Conservation (phyloP, 257 asterid species). For the Nicotiana paniculata region DNA sequence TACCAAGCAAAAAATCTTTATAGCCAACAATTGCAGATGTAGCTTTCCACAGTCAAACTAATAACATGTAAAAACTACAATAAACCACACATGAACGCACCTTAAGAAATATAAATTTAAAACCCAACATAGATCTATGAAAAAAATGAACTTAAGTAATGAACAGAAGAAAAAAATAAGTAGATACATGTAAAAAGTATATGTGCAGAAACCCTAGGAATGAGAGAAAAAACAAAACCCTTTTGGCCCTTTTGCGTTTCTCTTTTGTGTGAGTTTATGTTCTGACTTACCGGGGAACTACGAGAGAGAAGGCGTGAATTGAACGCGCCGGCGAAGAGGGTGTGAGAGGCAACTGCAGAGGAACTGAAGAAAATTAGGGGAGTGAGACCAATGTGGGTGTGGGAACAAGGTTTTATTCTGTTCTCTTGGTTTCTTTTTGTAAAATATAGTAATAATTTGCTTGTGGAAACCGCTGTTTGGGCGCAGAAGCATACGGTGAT, state of each 20-base stretch:
- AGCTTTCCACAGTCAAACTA: not conserved
- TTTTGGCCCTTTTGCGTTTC: not conserved
- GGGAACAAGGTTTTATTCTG: not conserved
- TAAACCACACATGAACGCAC: not conserved
- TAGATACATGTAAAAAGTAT: not conserved
- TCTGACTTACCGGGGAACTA: not conserved
- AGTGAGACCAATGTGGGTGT: not conserved
- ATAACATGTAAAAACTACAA: not conserved
- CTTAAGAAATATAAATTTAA: not conserved
- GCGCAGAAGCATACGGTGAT: too few species aligned
- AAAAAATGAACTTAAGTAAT: not conserved
- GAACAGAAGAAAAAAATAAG: not conserved
- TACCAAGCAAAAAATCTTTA: not conserved
- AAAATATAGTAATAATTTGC: too few species aligned
- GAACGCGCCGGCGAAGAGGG: not conserved
- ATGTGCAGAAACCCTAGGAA: slow-evolving; percentile 9
- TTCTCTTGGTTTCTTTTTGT: not conserved
- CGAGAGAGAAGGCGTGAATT: not conserved
- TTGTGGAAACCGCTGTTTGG: too few species aligned
- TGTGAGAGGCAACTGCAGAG: not conserved
- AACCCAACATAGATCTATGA: slow-evolving; percentile 1
- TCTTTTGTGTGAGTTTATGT: not conserved
- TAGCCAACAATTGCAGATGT: not conserved
- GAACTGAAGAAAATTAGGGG: not conserved
- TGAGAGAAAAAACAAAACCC: not conserved